Evolutionary conservation across 2,329 filamentous ascomycete species (phyloP).

Genomic region (Colletotrichum endophyticum): DNA sequence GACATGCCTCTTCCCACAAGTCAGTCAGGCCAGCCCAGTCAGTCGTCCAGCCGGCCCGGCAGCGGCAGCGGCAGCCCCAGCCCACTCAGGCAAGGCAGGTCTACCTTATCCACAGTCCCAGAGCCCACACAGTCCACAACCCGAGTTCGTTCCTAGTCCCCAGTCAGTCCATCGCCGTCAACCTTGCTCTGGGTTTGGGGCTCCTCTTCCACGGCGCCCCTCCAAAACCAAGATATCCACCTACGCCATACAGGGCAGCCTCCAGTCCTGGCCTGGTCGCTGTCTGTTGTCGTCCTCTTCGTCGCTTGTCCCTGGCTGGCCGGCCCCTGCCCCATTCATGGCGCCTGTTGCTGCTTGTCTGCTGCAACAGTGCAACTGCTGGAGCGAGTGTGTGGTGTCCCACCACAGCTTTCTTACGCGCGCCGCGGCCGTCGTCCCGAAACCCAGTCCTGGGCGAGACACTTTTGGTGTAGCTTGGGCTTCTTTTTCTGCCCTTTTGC

Average conservation of each 20-base stretch:
- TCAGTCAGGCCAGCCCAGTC: neutral
- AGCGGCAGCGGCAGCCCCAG: neutral
- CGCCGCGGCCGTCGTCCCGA: neutral
- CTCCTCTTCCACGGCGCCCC: neutral
- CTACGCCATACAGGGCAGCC: neutral
- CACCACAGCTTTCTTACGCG: neutral
- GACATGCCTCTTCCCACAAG: neutral
- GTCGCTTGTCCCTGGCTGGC: neutral
- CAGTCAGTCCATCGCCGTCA: neutral
- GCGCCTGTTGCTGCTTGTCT: neutral
- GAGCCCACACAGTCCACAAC: neutral
- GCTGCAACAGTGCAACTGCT: neutral
- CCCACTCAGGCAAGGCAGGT: neutral
- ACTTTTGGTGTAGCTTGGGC: slow-evolving; percentile 5
- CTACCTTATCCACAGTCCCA: neutral
- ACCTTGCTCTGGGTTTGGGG: neutral
- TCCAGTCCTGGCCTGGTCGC: neutral
- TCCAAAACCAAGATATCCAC: neutral
- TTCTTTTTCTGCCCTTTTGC: neutral
- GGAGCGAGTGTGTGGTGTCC: neutral
- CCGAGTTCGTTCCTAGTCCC: neutral
- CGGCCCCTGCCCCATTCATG: neutral
- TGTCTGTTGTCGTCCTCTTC: neutral
- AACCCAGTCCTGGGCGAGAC: slow-evolving; percentile 10
- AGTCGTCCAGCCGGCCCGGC: neutral